Base-by-base conservation (phyloP, 768 basidiomycete genomes). In the Guyanaporus albipodus region DNA sequence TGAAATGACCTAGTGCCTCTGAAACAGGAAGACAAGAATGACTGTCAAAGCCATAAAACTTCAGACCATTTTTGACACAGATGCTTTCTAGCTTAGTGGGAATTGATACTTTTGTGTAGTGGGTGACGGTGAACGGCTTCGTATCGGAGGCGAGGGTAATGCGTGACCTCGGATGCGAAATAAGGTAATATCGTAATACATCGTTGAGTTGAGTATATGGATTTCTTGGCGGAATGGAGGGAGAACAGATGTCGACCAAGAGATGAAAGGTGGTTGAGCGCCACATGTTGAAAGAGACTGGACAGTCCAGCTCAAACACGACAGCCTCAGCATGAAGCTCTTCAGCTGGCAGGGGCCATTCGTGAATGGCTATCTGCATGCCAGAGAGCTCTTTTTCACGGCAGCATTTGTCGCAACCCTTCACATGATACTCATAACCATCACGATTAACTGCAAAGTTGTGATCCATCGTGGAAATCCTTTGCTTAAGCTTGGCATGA, bases 331-430 rank as follows among this genome's bases (percentile, higher is more conserved):
- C 64, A 6, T 44, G 15, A 4, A 56, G 11, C 6, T 15, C 18
- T 10, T 52, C 35, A 1, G 41, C 24, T 0, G 77, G 74, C 31
- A 79, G 52, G 0, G 77, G 78, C 75, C 74, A 75, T 42, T 79
- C 78, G 29, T 73, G 62, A 5, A 72, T 52, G 1, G 21, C 0
- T 19, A 78, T 76, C 0, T 19, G 4, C 59, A 76, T 52, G 0
- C 1, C 17, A 0, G 22, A 15, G 0, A 62, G 57, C 39, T 56
- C 14, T 14, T 34, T 43, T n/a, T 64, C 43, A 15, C 66, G 33
- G 2, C 7, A 4, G 35, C 73, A 74, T 42, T 65, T 71, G 1
- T n/a, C 4, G 43, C 69, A 72, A 0, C 38, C 14, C 10, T 24
- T 37, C 1, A 36, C 37, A 4, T 48, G 34, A 1, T 42, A 32